Evolutionary conservation across 495 filamentous ascomycete species (phyloP), one percentile per base, ranked within the genome.

Genomic region (Diplogelasinospora grovesii): DNA sequence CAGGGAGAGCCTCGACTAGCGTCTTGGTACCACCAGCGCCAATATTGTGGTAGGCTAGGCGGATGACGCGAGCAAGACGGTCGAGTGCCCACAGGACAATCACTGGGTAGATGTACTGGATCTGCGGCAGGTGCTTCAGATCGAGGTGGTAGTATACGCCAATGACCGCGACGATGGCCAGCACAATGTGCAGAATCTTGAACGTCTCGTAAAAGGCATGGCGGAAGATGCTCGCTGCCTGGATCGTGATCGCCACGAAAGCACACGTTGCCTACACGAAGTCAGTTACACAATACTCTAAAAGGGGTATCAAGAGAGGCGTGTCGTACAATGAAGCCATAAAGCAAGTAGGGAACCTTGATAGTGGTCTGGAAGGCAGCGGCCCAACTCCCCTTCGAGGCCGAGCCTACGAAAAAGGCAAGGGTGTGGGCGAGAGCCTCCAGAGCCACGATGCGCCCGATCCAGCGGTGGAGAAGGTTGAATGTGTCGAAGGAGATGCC

Each of bases 191-290:
- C 15, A 87, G 49, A 39, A 85, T 63, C 44, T 93, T 76, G 68
- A 95, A 95, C 0, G 73, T 81, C 59, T 94, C 88, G 58, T 94
- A 95, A 56, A 83, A 90, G n/a, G 86, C 85, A 60, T 94, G 88
- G 24, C 88, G 75, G 36, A 93, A 66, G 14, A 80, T 73, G 9
- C 86, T 89, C 8, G 76, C 71, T 2, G 88, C 83, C 54, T 92
- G 86, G 26, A 86, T 59, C 11, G 66, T 44, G 22, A 95, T 78
- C 31, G 71, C 67, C 22, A 80, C 54, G 58, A 90, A 77, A 0
- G 80, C 69, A 30, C 69, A 58, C 0, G 77, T 78, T 20, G 63
- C 64, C 76, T 80, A 48, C 20, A 33, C 13, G 24, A n/a, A 4
- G 1, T 27, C 1, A 25, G 53, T 66, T 47, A 65, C 52, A 22